phyloP scores from a whole-genome alignment of 2,329 filamentous ascomycete species.

The Arthrobotrys sphaeroides region DNA sequence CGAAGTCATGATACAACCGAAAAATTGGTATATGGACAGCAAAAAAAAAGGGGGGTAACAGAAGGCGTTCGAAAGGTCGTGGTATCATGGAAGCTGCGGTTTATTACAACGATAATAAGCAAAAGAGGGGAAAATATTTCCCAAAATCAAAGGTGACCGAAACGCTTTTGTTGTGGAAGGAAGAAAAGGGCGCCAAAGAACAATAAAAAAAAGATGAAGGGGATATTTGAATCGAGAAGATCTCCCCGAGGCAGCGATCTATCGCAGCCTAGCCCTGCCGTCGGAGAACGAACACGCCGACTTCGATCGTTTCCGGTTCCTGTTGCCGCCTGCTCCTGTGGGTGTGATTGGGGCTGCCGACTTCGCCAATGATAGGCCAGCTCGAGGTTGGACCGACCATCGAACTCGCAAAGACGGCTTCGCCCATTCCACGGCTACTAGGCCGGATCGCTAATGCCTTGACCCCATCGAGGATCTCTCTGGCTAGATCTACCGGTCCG shows the following conservation, averaged over 20 bases:
- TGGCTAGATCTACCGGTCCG: conserved; percentile 57
- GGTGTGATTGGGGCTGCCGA: conserved; percentile 44
- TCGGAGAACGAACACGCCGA: conserved; percentile 57
- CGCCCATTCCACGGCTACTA: conserved; percentile 58
- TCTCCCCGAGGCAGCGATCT: not conserved
- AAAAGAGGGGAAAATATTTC: not conserved
- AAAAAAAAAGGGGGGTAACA: conserved; percentile 16
- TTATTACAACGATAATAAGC: conserved; percentile 40
- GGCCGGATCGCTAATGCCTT: conserved; percentile 56
- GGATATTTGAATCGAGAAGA: not conserved
- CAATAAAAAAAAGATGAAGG: not conserved
- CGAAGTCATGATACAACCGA: conserved; percentile 31
- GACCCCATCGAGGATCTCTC: conserved; percentile 58
- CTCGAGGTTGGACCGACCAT: conserved; percentile 55
- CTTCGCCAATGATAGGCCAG: conserved; percentile 55
- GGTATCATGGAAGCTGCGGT: conserved; percentile 37
- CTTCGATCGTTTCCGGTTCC: conserved; percentile 56
- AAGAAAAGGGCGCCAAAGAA: not conserved
- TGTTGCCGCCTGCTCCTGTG: conserved; percentile 49
- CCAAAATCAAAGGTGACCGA: conserved; percentile 9
- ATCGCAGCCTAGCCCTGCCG: conserved; percentile 30
- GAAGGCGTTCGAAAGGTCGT: conserved; percentile 33
- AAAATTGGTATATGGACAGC: conserved; percentile 35
- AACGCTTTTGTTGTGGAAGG: conserved; percentile 18
- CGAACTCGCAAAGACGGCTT: conserved; percentile 57